Evolutionary conservation across 768 basidiomycete genomes (phyloP), one percentile per base, ranked within the genome.

Genomic region (Panus rudis): DNA sequence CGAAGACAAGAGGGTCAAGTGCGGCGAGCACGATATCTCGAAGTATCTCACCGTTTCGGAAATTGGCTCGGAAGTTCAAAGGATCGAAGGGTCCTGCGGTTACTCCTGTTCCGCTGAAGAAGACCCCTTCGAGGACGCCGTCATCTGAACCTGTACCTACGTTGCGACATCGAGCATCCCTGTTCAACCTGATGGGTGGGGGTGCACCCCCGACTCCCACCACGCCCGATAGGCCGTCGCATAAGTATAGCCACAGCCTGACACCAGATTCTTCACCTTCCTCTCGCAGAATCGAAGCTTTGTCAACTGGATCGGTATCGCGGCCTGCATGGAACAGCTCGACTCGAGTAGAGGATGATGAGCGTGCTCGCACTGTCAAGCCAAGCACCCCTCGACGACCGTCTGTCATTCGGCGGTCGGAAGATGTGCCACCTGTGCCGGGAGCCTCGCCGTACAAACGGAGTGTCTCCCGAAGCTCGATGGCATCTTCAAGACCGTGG

Each of bases 11-110:
- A 43, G 54, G 58, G 12, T 51, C 58, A 17, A 59, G 73, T 53
- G 63, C 70, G 7, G 60, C 70, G 11, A 77, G 73, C 46, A 71
- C 80, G 1, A 57, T 90, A 25, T 86, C 85, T 2, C 68, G 81
- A 45, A 85, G 86, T 0, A 84, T 89, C 45, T 90, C 88, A 6
- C 89, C 88, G 0, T 74, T 91, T 47, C 75, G 83, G 37, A 88
- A 80, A 60, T 69, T 91, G 55, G 88, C 88, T 1, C 73, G 77
- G 44, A 89, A 67, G 60, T 63, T 91, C 23, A 75, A 77, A 28
- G 60, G 67, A 34, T 45, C 25, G 37, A 55, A 46, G 41, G 58
- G 64, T 4, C 61, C 67, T 14, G 60, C 69, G 4, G 60, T 71
- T 24, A 75, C 73, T 13, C 72, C 76, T 21, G 59, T 78, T 40